Evolutionary conservation across 805 yeast genomes (phyloP), one percentile per base, ranked within the genome.

Genomic region (Diddensiella santjacobensis): DNA sequence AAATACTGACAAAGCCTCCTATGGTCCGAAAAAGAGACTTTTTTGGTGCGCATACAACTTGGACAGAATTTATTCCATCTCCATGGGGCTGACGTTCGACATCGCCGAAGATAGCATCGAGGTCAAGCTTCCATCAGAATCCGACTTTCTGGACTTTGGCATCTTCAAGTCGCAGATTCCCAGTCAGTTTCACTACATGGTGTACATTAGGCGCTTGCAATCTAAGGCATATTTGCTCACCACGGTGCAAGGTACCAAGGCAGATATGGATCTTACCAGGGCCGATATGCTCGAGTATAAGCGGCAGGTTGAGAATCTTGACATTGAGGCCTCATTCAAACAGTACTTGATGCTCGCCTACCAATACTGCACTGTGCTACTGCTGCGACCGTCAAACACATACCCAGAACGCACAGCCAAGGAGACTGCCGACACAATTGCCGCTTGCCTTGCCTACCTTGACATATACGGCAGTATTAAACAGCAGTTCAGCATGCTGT

Each of bases 351-450:
- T 11, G 22, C 41, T 43, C 22, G 50, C 41, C 24, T 47, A 42
- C 22, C 22, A 42, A 18, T 47, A 30, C 24, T 41, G 46, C 15
- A 10, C 30, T 37, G 42, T 42, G 6, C 22, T 47, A 13, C 15
- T 42, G n/a, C 63, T 72, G 80, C 43, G 75, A 80, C 41, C 41
- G 5, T 15, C 41, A 13, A 38, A 20, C 23, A 10, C 19, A 5
- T 18, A 4, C 6, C 24, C 41, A 4, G 24, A 4, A 5, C 15
- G 20, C 15, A 6, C 22, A n/a, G n/a, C 41, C 24, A 15, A 8
- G 11, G 41, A 38, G 6, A 38, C 19, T 11, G n/a, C 15, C 6
- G 41, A 38, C n/a, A 8, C 19, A 4, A 18, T 18, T n/a, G 24
- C 22, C 5, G 41, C 41, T 5, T 38, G 41, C 20, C 15, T 38